phyloP scores from a whole-genome alignment of 1,284 basidiomycete genomes.

The Cutaneotrichosporon arboriforme region DNA sequence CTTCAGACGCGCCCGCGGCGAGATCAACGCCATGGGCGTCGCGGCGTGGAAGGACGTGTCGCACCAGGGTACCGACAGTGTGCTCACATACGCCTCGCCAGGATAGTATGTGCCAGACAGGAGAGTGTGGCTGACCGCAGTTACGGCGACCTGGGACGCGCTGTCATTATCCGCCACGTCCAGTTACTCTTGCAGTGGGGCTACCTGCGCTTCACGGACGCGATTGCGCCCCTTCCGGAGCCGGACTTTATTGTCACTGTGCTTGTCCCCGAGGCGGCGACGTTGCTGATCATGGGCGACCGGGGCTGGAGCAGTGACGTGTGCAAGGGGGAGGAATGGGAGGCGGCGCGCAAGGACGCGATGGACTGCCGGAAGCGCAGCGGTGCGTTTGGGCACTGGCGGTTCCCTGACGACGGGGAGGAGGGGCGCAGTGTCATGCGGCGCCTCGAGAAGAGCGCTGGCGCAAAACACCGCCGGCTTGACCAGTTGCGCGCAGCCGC shows the following conservation, averaged over 20 bases:
- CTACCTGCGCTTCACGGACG: conserved; percentile 10
- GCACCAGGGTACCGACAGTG: conserved; percentile 18
- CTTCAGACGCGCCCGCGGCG: conserved; percentile 14
- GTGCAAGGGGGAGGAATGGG: conserved; percentile 11
- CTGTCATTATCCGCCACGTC: conserved; percentile 31
- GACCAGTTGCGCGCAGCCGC: neutral
- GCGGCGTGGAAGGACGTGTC: conserved; percentile 18
- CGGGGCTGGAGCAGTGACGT: conserved; percentile 8
- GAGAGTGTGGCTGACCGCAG: conserved; percentile 21
- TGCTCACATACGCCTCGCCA: conserved; percentile 11
- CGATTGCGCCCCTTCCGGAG: conserved; percentile 23
- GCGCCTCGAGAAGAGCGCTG: neutral
- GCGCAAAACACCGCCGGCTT: neutral
- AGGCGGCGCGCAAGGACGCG: conserved; percentile 14
- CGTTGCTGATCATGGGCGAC: conserved; percentile 39
- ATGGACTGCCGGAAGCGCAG: conserved; percentile 24
- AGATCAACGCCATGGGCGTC: conserved; percentile 24
- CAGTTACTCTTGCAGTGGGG: conserved; percentile 28
- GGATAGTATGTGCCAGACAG: conserved; percentile 38
- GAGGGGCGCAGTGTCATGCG: conserved; percentile 2
- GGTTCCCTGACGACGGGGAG: conserved; percentile 20
- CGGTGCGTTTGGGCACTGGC: conserved; percentile 29
- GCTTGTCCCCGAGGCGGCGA: conserved; percentile 39
- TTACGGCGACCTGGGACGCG: conserved; percentile 38
- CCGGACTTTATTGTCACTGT: conserved; percentile 37